A percentile compares a stretch with the other conserved stretches of the same genome.
Evolutionary conservation across 305 asterid species (phyloP).

Genomic region (Petunia hybrid): DNA sequence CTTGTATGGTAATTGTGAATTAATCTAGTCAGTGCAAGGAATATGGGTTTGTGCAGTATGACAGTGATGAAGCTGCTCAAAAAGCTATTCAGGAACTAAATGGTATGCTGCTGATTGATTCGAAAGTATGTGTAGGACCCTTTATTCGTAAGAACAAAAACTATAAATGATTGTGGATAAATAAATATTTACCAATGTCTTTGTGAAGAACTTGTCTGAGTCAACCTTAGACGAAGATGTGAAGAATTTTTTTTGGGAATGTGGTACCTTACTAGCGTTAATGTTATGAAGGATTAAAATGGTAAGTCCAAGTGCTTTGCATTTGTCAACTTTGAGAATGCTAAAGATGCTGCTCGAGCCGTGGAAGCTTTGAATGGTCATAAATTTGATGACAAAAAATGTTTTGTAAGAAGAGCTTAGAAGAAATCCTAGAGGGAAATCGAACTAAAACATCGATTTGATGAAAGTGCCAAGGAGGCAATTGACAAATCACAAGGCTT

Average conservation of each 20-base stretch:
- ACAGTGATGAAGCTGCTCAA: constrained; percentile 50
- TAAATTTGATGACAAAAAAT: too few relatives aligned
- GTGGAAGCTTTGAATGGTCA: constrained; percentile 67
- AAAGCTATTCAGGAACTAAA: too few relatives aligned
- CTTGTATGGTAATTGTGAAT: background rate
- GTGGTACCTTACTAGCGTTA: constrained; percentile 71
- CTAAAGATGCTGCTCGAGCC: constrained; percentile 60
- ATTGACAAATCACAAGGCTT: constrained; percentile 83
- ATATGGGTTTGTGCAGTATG: constrained; percentile 34
- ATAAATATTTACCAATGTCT: too few relatives aligned
- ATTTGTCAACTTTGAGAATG: too few relatives aligned
- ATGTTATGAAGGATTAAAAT: constrained; percentile 84
- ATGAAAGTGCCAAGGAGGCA: constrained; percentile 46
- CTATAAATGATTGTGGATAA: too few relatives aligned
- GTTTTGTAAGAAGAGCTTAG: too few relatives aligned
- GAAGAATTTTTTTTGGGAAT: constrained; percentile 68
- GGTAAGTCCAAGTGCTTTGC: too few relatives aligned
- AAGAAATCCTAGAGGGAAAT: constrained; percentile 66
- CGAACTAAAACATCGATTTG: constrained; percentile 56
- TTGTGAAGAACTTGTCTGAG: too few relatives aligned
- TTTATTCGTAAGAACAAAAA: too few relatives aligned
- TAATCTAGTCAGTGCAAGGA: constrained; percentile 10
- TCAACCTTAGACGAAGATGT: constrained; percentile 35
- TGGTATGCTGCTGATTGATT: constrained; percentile 56
- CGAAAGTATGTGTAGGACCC: constrained; percentile 85